phyloP scores from a whole-genome alignment of 2,329 filamentous ascomycete species.

The Plenodomus tracheiphilus region DNA sequence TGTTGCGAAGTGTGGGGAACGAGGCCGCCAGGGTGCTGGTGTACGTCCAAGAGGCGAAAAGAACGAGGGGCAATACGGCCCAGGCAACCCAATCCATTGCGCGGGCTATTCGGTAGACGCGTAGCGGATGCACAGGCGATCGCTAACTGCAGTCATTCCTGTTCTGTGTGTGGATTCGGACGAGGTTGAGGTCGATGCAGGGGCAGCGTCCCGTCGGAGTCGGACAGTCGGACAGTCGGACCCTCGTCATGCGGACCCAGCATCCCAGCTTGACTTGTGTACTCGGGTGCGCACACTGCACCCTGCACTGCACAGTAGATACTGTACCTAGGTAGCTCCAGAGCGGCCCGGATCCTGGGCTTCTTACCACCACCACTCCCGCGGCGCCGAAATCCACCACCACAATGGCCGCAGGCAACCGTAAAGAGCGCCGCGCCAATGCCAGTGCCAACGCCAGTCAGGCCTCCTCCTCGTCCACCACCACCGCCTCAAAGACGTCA shows the following conservation, averaged over 20 bases:
- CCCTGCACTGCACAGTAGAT: too few species aligned
- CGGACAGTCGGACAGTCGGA: too few species aligned
- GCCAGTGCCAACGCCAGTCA: too few species aligned
- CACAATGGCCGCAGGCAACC: constrained; percentile 44
- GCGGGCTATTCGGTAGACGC: not conserved
- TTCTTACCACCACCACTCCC: not conserved
- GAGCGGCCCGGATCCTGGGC: too few species aligned
- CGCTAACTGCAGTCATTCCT: too few species aligned
- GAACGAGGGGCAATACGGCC: constrained; percentile 47
- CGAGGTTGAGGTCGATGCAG: too few species aligned
- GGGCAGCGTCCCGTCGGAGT: too few species aligned
- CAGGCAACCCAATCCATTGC: constrained; percentile 48
- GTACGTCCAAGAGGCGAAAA: constrained; percentile 52
- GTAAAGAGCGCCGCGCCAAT: constrained; percentile 51
- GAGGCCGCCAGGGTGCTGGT: constrained; percentile 50
- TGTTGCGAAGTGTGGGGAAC: constrained; percentile 73
- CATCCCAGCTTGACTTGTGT: too few species aligned
- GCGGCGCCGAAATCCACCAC: not conserved
- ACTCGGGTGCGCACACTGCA: too few species aligned
- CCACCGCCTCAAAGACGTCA: constrained; percentile 7
- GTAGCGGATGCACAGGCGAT: not conserved
- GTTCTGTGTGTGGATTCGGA: too few species aligned
- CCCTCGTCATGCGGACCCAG: too few species aligned
- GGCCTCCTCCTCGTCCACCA: constrained; percentile 24
- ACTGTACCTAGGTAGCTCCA: too few species aligned